Evolutionary conservation across 768 basidiomycete species (phyloP), one percentile per base, ranked within the genome.

Genomic region (Panus rudis): DNA sequence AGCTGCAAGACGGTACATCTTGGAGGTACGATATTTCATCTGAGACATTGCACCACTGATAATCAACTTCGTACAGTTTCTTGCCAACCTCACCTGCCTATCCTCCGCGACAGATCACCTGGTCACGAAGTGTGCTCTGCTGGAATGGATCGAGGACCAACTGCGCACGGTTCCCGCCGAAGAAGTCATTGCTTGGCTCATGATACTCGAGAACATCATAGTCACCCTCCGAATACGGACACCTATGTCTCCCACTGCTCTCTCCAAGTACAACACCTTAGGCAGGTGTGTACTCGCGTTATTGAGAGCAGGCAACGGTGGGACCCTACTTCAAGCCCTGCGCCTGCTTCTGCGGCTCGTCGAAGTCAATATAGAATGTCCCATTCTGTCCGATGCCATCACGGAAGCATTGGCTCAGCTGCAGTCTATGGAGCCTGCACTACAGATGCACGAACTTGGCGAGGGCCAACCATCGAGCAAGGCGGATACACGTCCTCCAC

Each of bases 91-190:
- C 42, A 85, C 87, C 0, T 76, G 72, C 52, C 81, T 86, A 52
- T 50, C 63, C 0, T 77, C 82, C 50, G 89, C 89, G 0, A 72
- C 78, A 6, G 77, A 71, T 10, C 83, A 84, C 0, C 68, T 94
- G 32, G 64, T 91, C 10, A 67, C 88, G 39, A 81, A 81, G 51
- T 80, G 82, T 0, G 74, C 77, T 1, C 67, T 93, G 6, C 63
- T 94, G 3, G 62, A 80, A 0, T 97, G 92, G 92, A 78, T 93
- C 20, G 81, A 86, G 56, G 78, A 85, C 63, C 85, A 89, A 52
- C 54, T 87, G 7, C 61, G 62, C 42, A 49, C 42, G 8, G 21
- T 56, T 37, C 46, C 33, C 4, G 46, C 51, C n/a, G 62, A 59
- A 0, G 75, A 79, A 47, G 62, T 63, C 7, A 53, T 81, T 11